These are phyloP conservation scores for Leucocoprinus sp. DNA, from an alignment of 768 basidiomycete species.

Conservation along the genomic window DNA sequence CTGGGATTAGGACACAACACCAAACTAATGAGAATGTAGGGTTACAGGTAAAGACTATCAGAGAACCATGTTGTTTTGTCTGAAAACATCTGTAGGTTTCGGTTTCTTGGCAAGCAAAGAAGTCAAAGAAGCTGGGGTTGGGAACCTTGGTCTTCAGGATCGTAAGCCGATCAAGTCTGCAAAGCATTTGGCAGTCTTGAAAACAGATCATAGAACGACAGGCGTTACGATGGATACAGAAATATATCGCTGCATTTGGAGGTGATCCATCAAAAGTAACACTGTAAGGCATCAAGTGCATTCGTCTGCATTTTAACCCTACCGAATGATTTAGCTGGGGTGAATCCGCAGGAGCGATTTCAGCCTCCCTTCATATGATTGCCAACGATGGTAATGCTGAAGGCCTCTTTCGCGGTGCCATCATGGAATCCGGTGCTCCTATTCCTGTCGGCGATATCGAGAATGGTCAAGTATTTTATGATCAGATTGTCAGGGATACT, in stretches of 20 bases:
- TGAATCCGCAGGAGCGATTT: constrained; percentile 44
- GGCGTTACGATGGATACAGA: constrained; percentile 39
- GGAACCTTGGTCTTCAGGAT: constrained; percentile 63
- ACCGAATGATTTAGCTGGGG: constrained; percentile 24
- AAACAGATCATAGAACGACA: not conserved
- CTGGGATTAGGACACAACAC: not conserved
- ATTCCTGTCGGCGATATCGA: constrained; percentile 35
- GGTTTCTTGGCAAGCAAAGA: constrained; percentile 47
- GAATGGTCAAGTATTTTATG: constrained; percentile 38
- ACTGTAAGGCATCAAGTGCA: constrained; percentile 28
- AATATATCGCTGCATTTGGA: constrained; percentile 55
- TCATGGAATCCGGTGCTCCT: constrained; percentile 45
- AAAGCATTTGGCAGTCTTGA: no score
- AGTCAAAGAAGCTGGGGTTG: constrained; percentile 41
- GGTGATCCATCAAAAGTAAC: constrained; percentile 58
- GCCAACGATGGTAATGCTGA: constrained; percentile 35
- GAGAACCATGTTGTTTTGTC: not conserved
- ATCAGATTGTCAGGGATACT: constrained; percentile 28
- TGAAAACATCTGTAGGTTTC: no score
- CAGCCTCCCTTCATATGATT: constrained; percentile 42
- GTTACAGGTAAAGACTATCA: constrained; percentile 8
- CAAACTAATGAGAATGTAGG: constrained; percentile 5
- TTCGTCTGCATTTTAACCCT: constrained; percentile 2
- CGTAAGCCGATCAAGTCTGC: constrained; percentile 33
- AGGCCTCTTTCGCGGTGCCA: constrained; percentile 39